Evolutionary conservation across 192 early-diverging fungal species (phyloP).

Genomic region (Linnemannia hyalina): DNA sequence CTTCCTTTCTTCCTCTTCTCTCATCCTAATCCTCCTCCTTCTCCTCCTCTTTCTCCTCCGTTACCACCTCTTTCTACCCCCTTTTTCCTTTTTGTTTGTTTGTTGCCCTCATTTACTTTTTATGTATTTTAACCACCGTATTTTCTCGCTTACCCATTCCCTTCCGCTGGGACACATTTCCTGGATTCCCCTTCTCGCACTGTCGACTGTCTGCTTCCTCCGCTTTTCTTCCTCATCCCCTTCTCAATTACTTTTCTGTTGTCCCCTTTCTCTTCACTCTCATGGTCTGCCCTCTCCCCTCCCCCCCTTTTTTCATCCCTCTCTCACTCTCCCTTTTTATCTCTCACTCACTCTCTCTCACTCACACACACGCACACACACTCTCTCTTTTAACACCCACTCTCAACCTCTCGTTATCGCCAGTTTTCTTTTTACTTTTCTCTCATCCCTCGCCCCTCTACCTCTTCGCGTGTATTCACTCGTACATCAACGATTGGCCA

Average conservation of each 20-base stretch:
- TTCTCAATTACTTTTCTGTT: neutral
- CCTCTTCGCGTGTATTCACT: neutral
- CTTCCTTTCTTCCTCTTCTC: neutral
- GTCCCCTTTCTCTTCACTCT: neutral
- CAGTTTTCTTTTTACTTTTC: neutral
- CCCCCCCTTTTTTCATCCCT: neutral
- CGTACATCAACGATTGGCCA: neutral
- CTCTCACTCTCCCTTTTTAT: neutral
- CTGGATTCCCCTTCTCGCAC: neutral
- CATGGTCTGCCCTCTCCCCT: neutral
- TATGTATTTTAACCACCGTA: neutral
- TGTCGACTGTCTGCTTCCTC: neutral
- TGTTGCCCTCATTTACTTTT: neutral
- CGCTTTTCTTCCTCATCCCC: too few species aligned
- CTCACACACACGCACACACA: too few species aligned
- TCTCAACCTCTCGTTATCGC: neutral
- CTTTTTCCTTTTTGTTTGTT: neutral
- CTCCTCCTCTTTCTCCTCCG: too few species aligned
- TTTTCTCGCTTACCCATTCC: neutral
- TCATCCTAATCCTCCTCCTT: neutral
- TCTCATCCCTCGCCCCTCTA: neutral
- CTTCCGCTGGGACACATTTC: constrained; percentile 1
- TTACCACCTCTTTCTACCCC: neutral
- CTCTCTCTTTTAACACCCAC: neutral
- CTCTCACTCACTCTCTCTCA: neutral